phyloP scores from a whole-genome alignment of 1,284 basidiomycete species.

The Fomitopsis pinicola region DNA sequence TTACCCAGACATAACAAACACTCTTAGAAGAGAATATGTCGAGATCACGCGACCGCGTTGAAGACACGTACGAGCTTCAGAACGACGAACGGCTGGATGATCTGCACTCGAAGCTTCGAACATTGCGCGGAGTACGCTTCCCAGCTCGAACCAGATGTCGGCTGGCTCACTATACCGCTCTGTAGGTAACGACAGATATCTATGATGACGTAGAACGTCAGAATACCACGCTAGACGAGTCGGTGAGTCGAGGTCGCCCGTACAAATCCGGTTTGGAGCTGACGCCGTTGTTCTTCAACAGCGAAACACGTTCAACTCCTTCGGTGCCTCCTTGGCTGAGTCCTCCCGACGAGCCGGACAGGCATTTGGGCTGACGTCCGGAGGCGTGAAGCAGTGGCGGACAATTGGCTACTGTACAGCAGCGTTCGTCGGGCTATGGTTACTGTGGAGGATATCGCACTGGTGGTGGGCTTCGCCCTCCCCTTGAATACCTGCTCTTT shows the following conservation, averaged over 20 bases:
- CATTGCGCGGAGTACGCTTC: slow-evolving; percentile 61
- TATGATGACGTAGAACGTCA: slow-evolving; percentile 79
- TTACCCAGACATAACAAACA: too few species aligned
- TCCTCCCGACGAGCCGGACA: slow-evolving; percentile 63
- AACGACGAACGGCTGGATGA: slow-evolving; percentile 81
- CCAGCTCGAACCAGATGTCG: neutral
- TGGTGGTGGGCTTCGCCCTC: slow-evolving; percentile 26
- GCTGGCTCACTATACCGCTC: neutral
- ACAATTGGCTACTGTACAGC: slow-evolving; percentile 57
- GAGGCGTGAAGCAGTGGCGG: slow-evolving; percentile 62
- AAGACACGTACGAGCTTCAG: slow-evolving; percentile 75
- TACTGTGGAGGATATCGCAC: slow-evolving; percentile 35
- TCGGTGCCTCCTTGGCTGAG: slow-evolving; percentile 55
- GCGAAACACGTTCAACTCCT: slow-evolving; percentile 65
- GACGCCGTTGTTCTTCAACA: slow-evolving; percentile 20
- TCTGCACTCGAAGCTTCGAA: slow-evolving; percentile 75
- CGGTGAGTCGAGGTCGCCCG: slow-evolving; percentile 41
- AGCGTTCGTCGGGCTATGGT: slow-evolving; percentile 38
- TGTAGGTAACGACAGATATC: slow-evolving; percentile 74
- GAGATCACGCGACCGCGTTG: slow-evolving; percentile 27
- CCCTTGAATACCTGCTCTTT: neutral
- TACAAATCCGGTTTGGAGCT: neutral
- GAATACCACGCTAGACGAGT: slow-evolving; percentile 69
- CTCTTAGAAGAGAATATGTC: slow-evolving; percentile 11
- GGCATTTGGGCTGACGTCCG: slow-evolving; percentile 63